Base-by-base conservation (phyloP, 2,329 filamentous ascomycete species). In the Alternaria gansuensis region DNA sequence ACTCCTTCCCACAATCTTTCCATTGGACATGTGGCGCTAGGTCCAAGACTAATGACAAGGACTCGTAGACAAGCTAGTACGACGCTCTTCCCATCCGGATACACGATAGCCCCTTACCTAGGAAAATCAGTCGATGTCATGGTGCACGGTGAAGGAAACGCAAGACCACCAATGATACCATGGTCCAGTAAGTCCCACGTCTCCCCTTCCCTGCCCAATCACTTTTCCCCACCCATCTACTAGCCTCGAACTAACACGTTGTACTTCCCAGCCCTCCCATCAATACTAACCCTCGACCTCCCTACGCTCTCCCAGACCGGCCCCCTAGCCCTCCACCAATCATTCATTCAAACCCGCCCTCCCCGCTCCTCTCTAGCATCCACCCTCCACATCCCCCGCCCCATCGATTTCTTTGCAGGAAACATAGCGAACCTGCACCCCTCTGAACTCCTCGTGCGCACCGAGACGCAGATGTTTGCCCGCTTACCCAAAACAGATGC, bases 11-110 rank as follows among this genome's bases (percentile, higher is more conserved):
- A 14, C 13, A 5, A 6, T 8, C 8, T 28, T 28, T 28, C 5
- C 8, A 2, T 28, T 8, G 3, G 26, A 8, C 26, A 28, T 8
- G 26, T 28, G 5, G 26, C 8, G 26, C 17, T 6, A 14, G 40
- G 1, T 2, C 4, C 13, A 36, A 36, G 5, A 33, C 10, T 21
- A 9, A n/a, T 23, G 23, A 39, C n/a, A 4, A 5, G 5, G 17
- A 34, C 8, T 14, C 17, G 21, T 55, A 83, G 81, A 28, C 76
- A 79, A 53, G 83, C 83, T 24, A 82, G 81, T 44, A 83, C 83
- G 5, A 85, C 81, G 13, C 72, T 84, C 5, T 85, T 84, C 62
- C 83, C 83, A 1, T 80, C 82, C 0, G 83, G 83, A 7, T 85
- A 82, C 82, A 79, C 78, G 23, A 76, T 85, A 11, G 70, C 79